Base-by-base conservation (phyloP, 768 basidiomycete genomes). In the Trametes villosa region DNA sequence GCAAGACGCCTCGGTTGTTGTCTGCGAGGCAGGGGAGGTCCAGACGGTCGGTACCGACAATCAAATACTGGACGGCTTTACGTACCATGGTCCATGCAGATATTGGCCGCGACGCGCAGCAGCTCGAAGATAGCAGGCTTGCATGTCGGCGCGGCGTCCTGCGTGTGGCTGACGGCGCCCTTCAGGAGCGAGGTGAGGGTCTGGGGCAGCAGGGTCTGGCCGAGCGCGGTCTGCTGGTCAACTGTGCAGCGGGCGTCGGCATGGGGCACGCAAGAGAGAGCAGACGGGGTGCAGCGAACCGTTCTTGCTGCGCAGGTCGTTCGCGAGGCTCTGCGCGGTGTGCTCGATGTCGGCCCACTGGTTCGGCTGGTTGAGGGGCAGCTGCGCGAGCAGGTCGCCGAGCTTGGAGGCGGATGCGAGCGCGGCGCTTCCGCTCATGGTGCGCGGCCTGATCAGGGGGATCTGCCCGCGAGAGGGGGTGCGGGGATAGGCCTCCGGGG, bases 41-140 rank as follows among this genome's bases (percentile, higher is more conserved):
- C 47, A 13, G 22, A 20, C 30, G 53, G 33, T 53, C 17, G 40
- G 33, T 33, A 49, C 34, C 22, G 22, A 11, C 18, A 17, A 20
- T 12, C n/a, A 13, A 27, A 38, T 33, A 42, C 12, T 9, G 27
- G n/a, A 26, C 40, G 49, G 44, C 29, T 17, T 20, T 24, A 71
- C 84, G 61, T 65, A 86, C 91, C 86, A 67, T 94, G 91, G 70
- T 94, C 91, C 75, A 92, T 86, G 72, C 90, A 92, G 18, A 94
- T 74, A 73, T 94, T 94, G 13, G 92, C 92, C 26, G 85, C 86
- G 15, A 92, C 85, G 58, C 92, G 83, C 54, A 94, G 81, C 30
- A 92, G 74, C 70, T 94, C 89, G 60, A 83, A 83, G 24, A 86
- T 77, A 11, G 82, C 81, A 9, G 81, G 68, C 50, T 83, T 78